Conservation (phyloP, 345 rosid species). For the Euphorbia pulcherrima region DNA sequence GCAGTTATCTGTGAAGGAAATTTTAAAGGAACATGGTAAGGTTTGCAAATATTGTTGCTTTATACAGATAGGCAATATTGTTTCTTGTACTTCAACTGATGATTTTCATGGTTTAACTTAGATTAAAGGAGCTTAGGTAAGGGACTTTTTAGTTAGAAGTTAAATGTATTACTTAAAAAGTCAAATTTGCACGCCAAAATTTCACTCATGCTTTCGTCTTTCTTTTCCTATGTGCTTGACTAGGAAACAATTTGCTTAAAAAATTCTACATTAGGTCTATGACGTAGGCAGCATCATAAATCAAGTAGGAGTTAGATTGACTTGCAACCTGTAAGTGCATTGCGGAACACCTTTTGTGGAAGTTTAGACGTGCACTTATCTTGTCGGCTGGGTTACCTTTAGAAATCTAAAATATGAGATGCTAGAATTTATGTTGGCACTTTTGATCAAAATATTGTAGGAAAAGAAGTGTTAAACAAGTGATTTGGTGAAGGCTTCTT, state of each 20-base stretch:
- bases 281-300: not conserved
- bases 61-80: not conserved
- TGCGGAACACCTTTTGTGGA: not conserved
- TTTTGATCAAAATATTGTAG: not conserved
- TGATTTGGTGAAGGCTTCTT: not conserved
- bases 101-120: not conserved
- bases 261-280: not conserved
- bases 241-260: not conserved
- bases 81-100: not conserved
- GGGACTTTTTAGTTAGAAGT: not conserved
- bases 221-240: not conserved
- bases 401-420: not conserved
- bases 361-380: not conserved
- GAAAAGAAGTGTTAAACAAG: not conserved
- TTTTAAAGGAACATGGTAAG: conserved; percentile 33
- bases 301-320: not conserved
- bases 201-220: not conserved
- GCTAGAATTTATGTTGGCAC: not conserved
- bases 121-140: not conserved
- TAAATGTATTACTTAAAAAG: not conserved
- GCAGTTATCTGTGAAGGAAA: conserved; percentile 23
- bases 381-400: not conserved
- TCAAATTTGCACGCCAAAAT: not conserved
- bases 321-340: not conserved
- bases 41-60: conserved; percentile 4